Evolutionary conservation across 129 eudicot genomes (phyloP).

Genomic region (Apium graveolens): DNA sequence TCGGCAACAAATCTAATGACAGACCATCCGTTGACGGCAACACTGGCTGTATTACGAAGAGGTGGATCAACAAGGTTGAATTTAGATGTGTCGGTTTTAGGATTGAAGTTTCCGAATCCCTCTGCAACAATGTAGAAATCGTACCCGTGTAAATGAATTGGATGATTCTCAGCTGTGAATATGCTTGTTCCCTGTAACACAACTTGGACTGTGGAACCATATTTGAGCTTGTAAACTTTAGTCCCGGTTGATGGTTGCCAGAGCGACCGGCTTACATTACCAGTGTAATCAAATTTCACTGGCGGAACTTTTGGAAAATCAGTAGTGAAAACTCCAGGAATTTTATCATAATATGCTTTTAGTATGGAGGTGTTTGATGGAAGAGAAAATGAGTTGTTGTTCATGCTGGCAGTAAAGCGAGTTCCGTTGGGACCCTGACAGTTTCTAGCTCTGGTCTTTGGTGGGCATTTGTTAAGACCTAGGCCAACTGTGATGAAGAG

Average conservation of each 20-base stretch:
- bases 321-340: conserved; percentile 78
- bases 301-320: conserved; percentile 83
- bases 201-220: conserved; percentile 69
- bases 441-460: conserved; percentile 35
- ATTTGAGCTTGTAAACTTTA: conserved; percentile 57
- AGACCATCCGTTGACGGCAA: conserved; percentile 84
- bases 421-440: conserved; percentile 94
- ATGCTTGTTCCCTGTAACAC: conserved; percentile 89
- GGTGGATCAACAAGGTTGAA: conserved; percentile 98
- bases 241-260: conserved; percentile 79
- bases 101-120: conserved; percentile 89
- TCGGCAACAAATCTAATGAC: conserved; percentile 94
- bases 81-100: conserved; percentile 57
- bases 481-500: conserved; percentile 74
- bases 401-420: conserved; percentile 89
- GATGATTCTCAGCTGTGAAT: conserved; percentile 84
- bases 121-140: conserved; percentile 88
- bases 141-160: conserved; percentile 95
- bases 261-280: conserved; percentile 66
- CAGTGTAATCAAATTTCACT: conserved; percentile 77
- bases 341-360: conserved; percentile 71
- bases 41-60: conserved; percentile 64
- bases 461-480: conserved; percentile 64
- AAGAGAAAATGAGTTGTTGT: conserved; percentile 71
- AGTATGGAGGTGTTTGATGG: conserved; percentile 75